Evolutionary conservation across 257 asterid genomes (phyloP), one percentile per base, ranked within the genome.

Genomic region (Cynanchum wilfordii): DNA sequence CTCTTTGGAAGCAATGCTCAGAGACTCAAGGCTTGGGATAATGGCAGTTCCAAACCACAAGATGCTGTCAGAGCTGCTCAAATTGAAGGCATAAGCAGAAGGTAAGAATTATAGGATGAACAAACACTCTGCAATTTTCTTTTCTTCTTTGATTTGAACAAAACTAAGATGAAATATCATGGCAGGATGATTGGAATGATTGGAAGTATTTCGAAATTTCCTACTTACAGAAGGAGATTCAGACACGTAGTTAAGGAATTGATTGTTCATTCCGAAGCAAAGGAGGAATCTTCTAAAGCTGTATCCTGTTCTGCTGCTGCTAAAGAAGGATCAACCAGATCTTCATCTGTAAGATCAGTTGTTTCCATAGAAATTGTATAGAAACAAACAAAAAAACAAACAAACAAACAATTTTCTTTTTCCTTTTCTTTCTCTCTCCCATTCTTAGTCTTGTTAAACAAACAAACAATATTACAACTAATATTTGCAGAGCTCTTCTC

Each of bases 41-140:
- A 94, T 45, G 96, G 93, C 51, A 84, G 95, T 63, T 75, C 73
- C n/a, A 55, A 66, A 25, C 89, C 95, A 52, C 72, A 77, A 68
- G 96, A 89, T 68, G 75, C 97, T 10, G 90, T 94, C 36, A 82
- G 96, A 57, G 87, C 88, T 63, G 99, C 99, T 77, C 99, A 90
- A 75, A 84, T 94, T 30, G 99, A 88, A 59, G 97, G 98, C 76
- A 85, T 91, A 72, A 78, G 92, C 78, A 94, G 98, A 59, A 87
- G 98, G 98, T 94, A 78, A 79, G 55, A 63, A 52, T 30, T 13
- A n/a, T n/a, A 66, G 38, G 38, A 33, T 33, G 4, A 33, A 3
- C 38, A 33, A 33, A 30, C 33, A 30, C 33, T 33, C 3, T 2
- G 38, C 38, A 33, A 33, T 33, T 33, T 33, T 33, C 36, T 33